Conservation (phyloP, 257 asterid species). For the Solanum ahanhuiri region DNA sequence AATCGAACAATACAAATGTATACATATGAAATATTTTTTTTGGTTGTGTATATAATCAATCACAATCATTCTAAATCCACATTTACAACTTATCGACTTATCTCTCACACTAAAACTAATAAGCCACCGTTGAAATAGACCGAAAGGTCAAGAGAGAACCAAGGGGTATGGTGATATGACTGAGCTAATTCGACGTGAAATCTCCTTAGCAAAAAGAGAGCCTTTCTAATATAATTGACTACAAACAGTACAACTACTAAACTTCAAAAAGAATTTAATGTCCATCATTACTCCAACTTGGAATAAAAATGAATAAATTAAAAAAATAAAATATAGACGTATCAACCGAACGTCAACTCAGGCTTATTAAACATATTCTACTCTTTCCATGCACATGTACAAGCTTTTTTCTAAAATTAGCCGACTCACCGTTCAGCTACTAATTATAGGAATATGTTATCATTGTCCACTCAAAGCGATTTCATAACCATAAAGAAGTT, state of each 20-base stretch:
- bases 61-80: background rate
- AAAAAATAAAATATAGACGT: too few relatives aligned
- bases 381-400: too few relatives aligned
- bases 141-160: slow-evolving; percentile 55
- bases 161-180: slow-evolving; percentile 4
- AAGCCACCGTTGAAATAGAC: slow-evolving; percentile 40
- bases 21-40: background rate
- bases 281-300: background rate
- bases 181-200: slow-evolving; percentile 32
- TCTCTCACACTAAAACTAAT: slow-evolving; percentile 18
- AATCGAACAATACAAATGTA: background rate
- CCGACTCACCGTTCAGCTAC: background rate
- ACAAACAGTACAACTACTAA: background rate
- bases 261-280: too few relatives aligned
- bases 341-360: too few relatives aligned
- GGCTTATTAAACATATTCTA: too few relatives aligned
- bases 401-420: background rate
- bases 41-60: background rate
- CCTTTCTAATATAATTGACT: background rate
- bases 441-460: too few relatives aligned
- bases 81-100: background rate
- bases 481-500: background rate
- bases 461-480: background rate
- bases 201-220: slow-evolving; percentile 28
- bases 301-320: too few relatives aligned